Percentiles rank a stretch among this genome's conserved stretches.
These are phyloP conservation scores for Backusella circina DNA, from an alignment of 192 early-diverging fungal genomes.

Conservation along the genomic window DNA sequence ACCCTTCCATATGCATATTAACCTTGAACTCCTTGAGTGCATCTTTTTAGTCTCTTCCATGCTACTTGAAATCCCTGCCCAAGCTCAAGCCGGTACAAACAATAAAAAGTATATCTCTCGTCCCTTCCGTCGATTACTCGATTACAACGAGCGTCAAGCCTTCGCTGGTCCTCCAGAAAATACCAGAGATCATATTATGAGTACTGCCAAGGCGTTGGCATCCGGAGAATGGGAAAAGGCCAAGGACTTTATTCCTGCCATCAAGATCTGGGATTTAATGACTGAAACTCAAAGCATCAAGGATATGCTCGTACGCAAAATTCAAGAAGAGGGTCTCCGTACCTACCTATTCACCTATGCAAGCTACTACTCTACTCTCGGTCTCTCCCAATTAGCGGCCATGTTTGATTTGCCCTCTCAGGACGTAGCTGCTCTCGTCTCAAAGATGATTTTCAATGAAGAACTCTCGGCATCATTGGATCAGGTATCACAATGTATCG, in stretches of 20 bases:
- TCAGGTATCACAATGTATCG: slow-evolving; percentile 73
- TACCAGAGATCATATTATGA: slow-evolving; percentile 98
- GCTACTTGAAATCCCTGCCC: slow-evolving; percentile 94
- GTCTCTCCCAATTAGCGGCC: slow-evolving; percentile 69
- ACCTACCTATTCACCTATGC: slow-evolving; percentile 94
- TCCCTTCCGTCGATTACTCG: slow-evolving; percentile 88
- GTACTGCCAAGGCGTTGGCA: slow-evolving; percentile 88
- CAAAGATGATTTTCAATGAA: slow-evolving; percentile 92
- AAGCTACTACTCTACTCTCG: slow-evolving; percentile 84
- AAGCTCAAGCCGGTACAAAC: slow-evolving; percentile 72
- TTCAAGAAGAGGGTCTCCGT: slow-evolving; percentile 93
- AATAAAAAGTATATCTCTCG: slow-evolving; percentile 79
- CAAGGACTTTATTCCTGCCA: slow-evolving; percentile 74
- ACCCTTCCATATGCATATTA: slow-evolving; percentile 99
- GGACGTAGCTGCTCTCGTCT: slow-evolving; percentile 69
- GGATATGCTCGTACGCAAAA: slow-evolving; percentile 81
- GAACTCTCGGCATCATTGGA: slow-evolving; percentile 88
- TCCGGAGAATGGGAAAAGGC: slow-evolving; percentile 91
- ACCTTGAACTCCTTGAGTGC: slow-evolving; percentile 96
- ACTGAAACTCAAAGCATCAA: slow-evolving; percentile 77
- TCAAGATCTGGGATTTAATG: slow-evolving; percentile 97
- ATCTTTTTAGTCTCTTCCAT: slow-evolving; percentile 93
- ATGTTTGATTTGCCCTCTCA: slow-evolving; percentile 84
- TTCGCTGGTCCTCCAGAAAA: slow-evolving; percentile 97
- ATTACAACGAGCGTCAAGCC: slow-evolving; percentile 93